Evolutionary conservation across 1,284 basidiomycete species (phyloP).

Genomic region (Ganoderma lucidum): DNA sequence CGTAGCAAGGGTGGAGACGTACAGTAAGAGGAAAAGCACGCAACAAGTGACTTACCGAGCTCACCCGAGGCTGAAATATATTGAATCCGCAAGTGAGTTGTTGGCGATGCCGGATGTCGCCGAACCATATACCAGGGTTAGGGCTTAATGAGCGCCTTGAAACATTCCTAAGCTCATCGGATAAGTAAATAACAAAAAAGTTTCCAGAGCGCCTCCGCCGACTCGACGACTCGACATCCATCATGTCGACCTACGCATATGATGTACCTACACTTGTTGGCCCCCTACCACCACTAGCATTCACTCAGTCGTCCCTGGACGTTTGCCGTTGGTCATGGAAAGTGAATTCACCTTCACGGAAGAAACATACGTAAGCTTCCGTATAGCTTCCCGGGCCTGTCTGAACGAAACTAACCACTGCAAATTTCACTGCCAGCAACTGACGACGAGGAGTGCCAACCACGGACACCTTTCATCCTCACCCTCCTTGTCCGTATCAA

Average conservation of each 20-base stretch:
- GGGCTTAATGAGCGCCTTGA: background rate
- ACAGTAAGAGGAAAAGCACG: background rate
- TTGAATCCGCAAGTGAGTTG: background rate
- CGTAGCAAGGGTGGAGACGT: too few relatives aligned
- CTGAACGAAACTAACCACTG: background rate
- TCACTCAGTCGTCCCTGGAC: background rate
- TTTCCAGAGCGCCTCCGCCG: too few relatives aligned
- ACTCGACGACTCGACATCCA: background rate
- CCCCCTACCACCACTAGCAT: background rate
- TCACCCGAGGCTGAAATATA: background rate
- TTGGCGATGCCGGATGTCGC: background rate
- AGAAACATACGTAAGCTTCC: background rate
- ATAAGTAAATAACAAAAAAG: too few relatives aligned
- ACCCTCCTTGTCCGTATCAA: background rate
- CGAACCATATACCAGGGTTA: slow-evolving; percentile 3
- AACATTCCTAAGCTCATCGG: too few relatives aligned
- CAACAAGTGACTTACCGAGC: background rate
- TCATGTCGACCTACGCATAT: background rate
- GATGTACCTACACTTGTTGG: too few relatives aligned
- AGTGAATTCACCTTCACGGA: background rate
- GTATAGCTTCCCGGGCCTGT: background rate
- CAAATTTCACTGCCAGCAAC: background rate
- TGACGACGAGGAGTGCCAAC: background rate
- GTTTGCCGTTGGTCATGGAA: background rate
- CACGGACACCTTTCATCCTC: too few relatives aligned